Base-by-base conservation (phyloP, 78 protist species). In the Emiliania huxleyi region DNA sequence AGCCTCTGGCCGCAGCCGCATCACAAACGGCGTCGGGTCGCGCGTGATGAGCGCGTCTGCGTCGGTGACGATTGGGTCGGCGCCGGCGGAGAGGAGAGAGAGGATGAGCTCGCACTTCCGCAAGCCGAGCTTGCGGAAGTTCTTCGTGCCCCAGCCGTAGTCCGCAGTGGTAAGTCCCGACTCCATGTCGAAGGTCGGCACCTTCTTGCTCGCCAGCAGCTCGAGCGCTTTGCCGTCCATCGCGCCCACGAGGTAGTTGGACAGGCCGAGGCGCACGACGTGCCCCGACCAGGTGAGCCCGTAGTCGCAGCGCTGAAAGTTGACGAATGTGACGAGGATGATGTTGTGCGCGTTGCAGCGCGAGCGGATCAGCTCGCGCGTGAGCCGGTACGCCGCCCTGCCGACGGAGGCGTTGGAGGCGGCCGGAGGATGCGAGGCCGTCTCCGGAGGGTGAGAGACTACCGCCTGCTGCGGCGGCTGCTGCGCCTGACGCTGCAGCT, bases 111-210 rank as follows among this genome's bases (percentile, higher is more conserved):
- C 55, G 26, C 23, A 25, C 55, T 81, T 81, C 35, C 85, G 35
- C 85, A 77, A 8, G 23, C 46, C 37, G 15, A 35, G 48, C 85
- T 26, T 12, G 49, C 15, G 33, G 19, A 11, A 15, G 85, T 3
- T 73, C 42, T 18, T 73, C 40, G 62, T 52, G 62, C 62, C 62
- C 62, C 62, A 52, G 42, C 89, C 89, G 38, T 42, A 81, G 55
- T 81, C 89, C 35, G 48, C 48, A 37, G 89, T 81, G 23, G 89
- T 81, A 26, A 81, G 89, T 19, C 48, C 52, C 5, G 56, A 11
- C 26, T 44, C 55, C 89, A 81, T 81, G 42, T 81, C 89, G 89
- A 81, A 81, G 43, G 89, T 1, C 33, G 75, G 75, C 33, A 62
- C 33, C 8, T 15, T 8, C 75, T 15, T 62, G 75, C 75, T 15